Conservation (phyloP, 2,329 filamentous ascomycete species). For the Scytalidium sp. region DNA sequence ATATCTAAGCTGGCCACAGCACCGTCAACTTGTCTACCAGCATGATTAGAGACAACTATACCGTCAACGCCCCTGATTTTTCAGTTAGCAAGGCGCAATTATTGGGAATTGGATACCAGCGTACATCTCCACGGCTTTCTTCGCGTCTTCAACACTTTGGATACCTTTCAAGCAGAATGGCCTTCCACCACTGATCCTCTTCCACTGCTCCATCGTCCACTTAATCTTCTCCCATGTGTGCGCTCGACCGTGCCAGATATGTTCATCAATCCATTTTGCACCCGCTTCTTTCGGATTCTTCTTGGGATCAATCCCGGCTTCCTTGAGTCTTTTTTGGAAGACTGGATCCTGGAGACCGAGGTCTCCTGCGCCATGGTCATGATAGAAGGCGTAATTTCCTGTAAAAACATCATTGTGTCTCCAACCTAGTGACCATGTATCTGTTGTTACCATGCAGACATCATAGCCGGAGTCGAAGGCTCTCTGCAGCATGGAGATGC, state of each 20-base stretch:
- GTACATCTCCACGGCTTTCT: slow-evolving; percentile 52
- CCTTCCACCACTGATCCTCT: slow-evolving; percentile 51
- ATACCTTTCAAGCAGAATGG: slow-evolving; percentile 62
- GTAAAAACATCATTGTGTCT: slow-evolving; percentile 54
- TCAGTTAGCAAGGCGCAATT: neutral
- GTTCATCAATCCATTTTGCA: slow-evolving; percentile 58
- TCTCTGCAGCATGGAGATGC: slow-evolving; percentile 51
- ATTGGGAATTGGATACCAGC: slow-evolving; percentile 39
- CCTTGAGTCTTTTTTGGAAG: slow-evolving; percentile 50
- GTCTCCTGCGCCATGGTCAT: slow-evolving; percentile 52
- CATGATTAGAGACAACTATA: slow-evolving; percentile 58
- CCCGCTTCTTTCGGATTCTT: slow-evolving; percentile 51
- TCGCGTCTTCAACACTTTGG: slow-evolving; percentile 57
- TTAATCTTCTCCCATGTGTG: slow-evolving; percentile 62
- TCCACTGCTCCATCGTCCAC: slow-evolving; percentile 60
- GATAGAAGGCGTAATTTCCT: slow-evolving; percentile 62
- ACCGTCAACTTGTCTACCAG: slow-evolving; percentile 59
- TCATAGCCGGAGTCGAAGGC: slow-evolving; percentile 53
- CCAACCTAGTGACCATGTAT: slow-evolving; percentile 64
- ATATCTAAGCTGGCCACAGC: slow-evolving; percentile 58
- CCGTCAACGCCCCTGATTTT: slow-evolving; percentile 52
- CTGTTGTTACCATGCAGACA: slow-evolving; percentile 57
- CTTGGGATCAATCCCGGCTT: slow-evolving; percentile 49
- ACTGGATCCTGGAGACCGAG: slow-evolving; percentile 57
- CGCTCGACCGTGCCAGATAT: slow-evolving; percentile 60